These are phyloP conservation scores for Colletotrichum sp. DNA, from an alignment of 2,329 filamentous ascomycete genomes.

Conservation along the genomic window DNA sequence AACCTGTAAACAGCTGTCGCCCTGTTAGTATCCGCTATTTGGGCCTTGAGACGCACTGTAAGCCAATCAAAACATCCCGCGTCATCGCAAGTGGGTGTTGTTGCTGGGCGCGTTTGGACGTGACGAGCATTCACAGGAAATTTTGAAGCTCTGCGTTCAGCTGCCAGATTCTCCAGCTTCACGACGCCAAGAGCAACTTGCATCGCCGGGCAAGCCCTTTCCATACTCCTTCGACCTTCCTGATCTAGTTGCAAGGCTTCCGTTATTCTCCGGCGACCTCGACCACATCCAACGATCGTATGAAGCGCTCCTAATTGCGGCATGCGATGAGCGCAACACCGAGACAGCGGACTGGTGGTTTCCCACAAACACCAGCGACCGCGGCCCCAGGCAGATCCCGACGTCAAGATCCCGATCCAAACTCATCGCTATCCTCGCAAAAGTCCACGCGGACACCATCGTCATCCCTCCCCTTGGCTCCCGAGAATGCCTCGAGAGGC, in stretches of 20 bases:
- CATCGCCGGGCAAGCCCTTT: slow-evolving; percentile 1
- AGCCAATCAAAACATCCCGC: background rate
- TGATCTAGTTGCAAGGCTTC: background rate
- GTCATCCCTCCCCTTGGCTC: slow-evolving; percentile 50
- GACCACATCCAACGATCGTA: background rate
- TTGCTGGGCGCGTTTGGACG: slow-evolving; percentile 39
- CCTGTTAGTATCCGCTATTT: background rate
- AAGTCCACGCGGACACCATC: slow-evolving; percentile 21
- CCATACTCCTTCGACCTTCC: background rate
- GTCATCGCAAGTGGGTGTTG: slow-evolving; percentile 15
- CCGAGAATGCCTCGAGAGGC: slow-evolving; percentile 38
- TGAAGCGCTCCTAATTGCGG: slow-evolving; percentile 36
- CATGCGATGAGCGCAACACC: slow-evolving; percentile 86
- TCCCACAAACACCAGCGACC: slow-evolving; percentile 74
- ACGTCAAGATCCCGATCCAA: slow-evolving; percentile 30
- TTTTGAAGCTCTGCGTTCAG: slow-evolving; percentile 12
- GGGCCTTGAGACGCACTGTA: background rate
- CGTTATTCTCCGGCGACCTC: background rate
- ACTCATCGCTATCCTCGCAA: slow-evolving; percentile 12
- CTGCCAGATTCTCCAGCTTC: background rate
- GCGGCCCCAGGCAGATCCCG: slow-evolving; percentile 39
- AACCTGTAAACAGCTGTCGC: background rate
- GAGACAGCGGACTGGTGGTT: slow-evolving; percentile 81
- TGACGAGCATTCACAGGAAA: slow-evolving; percentile 33
- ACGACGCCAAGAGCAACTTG: slow-evolving; percentile 10